Evolutionary conservation across 495 filamentous ascomycete genomes (phyloP).

Genomic region (Neurospora discreta): DNA sequence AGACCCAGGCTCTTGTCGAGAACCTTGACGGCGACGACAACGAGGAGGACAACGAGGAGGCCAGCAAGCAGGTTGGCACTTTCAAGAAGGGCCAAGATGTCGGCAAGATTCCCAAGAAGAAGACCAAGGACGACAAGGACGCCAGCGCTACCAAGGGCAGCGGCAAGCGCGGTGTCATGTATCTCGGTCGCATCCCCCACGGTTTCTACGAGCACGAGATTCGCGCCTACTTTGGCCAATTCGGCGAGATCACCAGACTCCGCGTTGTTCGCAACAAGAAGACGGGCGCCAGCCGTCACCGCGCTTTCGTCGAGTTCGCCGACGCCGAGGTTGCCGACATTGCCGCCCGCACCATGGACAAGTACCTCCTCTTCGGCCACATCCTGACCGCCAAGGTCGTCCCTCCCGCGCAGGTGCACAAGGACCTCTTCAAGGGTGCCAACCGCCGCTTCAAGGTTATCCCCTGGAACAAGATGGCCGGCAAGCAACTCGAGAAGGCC

Average conservation of each 20-base stretch:
- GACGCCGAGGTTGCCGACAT: conserved; percentile 71
- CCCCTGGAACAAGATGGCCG: conserved; percentile 75
- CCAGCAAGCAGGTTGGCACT: conserved; percentile 32
- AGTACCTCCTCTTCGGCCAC: conserved; percentile 90
- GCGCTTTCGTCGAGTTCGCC: conserved; percentile 84
- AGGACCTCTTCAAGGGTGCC: conserved; percentile 73
- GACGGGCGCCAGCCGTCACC: conserved; percentile 82
- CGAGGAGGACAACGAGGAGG: conserved; percentile 40
- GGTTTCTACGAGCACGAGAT: conserved; percentile 98
- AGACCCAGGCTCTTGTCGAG: conserved; percentile 51
- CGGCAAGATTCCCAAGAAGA: conserved; percentile 50
- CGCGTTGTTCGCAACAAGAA: conserved; percentile 83
- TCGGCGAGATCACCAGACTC: conserved; percentile 70
- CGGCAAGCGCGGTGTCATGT: conserved; percentile 66
- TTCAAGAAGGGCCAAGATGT: conserved; percentile 48
- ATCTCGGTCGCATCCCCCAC: conserved; percentile 79
- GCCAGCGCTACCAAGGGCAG: conserved; percentile 20
- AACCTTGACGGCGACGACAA: conserved; percentile 74
- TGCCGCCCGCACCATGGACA: conserved; percentile 90
- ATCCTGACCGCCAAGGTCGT: conserved; percentile 78
- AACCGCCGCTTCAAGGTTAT: conserved; percentile 80
- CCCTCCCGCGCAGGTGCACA: conserved; percentile 63
- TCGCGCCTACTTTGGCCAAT: conserved; percentile 89
- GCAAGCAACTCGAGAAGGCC: conserved; percentile 56
- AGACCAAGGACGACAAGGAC: conserved; percentile 44